Evolutionary conservation across 2,329 filamentous ascomycete genomes (phyloP), one percentile per base, ranked within the genome.

Genomic region (Nemania serpens): DNA sequence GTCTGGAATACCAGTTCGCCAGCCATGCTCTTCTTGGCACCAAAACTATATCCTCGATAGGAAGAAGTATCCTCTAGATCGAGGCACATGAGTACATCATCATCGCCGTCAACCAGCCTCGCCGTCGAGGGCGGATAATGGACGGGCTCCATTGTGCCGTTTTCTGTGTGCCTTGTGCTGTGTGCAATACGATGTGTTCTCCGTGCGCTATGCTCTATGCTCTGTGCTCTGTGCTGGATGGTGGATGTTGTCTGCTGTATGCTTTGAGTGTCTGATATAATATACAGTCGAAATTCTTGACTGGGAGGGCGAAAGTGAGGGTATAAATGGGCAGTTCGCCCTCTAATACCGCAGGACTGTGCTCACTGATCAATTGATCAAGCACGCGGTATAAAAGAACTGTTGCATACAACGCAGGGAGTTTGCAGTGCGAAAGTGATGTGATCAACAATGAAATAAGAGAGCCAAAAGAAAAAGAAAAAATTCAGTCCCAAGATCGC

Each of bases 1-100:
- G 95, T 99, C 84, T 98, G 94, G 82, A 99, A 99, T 79, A 99
- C 95, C 76, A 99, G 84, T 83, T 99, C 95, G 77, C 95, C 95
- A 68, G 94, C 91, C 73, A 96, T 88, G 81, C 91, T 97, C 85
- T 93, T 97, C 74, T 91, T 84, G 66, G 94, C 93, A 78, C 95
- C 95, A 76, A 99, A 99, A 84, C 93, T 97, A 82, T 91, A 93
- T 70, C 95, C 95, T 76, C 96, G 91, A 83, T 93, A 96, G 74
- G 92, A 86, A 60, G 89, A 87, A 78, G 93, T 93, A 82, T 98
- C 93, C 77, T 95, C 85, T 69, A 99, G 88, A 82, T 99, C 94
- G 69, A 99, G 89, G 76, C 90, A 90, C 80, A 96, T 84, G 73
- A 91, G 82, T 59, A 84, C 83, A 71, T 88, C 85, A 66, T 84